Evolutionary conservation across 176 grass and related monocot genomes (phyloP).

Genomic region (Pontederia paniculata): DNA sequence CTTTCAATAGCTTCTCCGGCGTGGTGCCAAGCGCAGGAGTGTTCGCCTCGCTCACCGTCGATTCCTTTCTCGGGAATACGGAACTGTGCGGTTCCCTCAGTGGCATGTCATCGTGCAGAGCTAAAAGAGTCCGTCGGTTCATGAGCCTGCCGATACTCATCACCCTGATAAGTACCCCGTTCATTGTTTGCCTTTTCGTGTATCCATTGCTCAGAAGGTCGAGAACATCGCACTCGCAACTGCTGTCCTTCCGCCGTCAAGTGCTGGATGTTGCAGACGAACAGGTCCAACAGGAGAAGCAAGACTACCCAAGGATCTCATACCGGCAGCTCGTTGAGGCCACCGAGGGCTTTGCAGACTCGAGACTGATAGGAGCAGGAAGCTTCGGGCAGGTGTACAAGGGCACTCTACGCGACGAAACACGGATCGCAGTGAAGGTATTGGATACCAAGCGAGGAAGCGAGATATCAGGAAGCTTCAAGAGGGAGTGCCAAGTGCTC

Average conservation of each 20-base stretch:
- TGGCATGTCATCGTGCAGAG: constrained; percentile 28
- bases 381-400: constrained; percentile 65
- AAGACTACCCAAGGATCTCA: constrained; percentile 70
- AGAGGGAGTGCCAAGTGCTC: constrained; percentile 80
- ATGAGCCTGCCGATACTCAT: constrained; percentile 20
- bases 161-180: constrained; percentile 1
- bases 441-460: constrained; percentile 50
- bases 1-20: constrained; percentile 72
- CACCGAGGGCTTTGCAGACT: constrained; percentile 58
- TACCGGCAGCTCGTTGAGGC: constrained; percentile 66
- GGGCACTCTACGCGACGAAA: constrained; percentile 57
- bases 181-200: constrained; percentile 11
- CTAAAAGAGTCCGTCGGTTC: constrained; percentile 15
- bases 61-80: constrained; percentile 57
- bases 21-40: constrained; percentile 36
- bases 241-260: background rate
- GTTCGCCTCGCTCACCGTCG: constrained; percentile 33
- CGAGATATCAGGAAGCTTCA: constrained; percentile 42
- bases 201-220: background rate
- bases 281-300: constrained; percentile 24
- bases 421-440: constrained; percentile 71
- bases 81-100: constrained; percentile 37
- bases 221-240: background rate
- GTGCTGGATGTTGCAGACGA: constrained; percentile 31
- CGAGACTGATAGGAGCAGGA: constrained; percentile 55